Evolutionary conservation across 2,329 filamentous ascomycete species (phyloP), one percentile per base, ranked within the genome.

Genomic region (Pseudogymnoascus sp.): DNA sequence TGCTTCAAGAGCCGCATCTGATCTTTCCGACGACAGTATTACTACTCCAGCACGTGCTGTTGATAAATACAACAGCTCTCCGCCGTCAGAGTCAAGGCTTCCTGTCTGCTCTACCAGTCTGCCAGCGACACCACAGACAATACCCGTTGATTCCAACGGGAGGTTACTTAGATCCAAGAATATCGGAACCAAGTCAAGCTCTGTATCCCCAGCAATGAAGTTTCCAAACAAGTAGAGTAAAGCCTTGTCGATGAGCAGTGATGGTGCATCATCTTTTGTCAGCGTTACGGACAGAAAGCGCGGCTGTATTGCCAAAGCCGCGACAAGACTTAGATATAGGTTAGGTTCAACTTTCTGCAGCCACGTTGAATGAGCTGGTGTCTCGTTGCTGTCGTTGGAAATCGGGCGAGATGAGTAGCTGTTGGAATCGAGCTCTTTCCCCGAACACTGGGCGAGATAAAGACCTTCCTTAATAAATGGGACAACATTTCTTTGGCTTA

Each of bases 71-170:
- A 89, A 93, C 76, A 97, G 86, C 73, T 97, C 92, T 0, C 91
- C 84, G 14, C 37, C 64, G 14, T 61, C 62, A 11, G 37, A n/a
- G 6, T 38, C 50, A 29, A 65, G 37, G 38, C 65, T 29, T 37
- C 80, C 76, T 74, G 91, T 87, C 53, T 90, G 89, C 60, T 89
- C 85, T 0, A 92, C 89, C 29, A 97, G 80, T 62, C 86, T 83
- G 26, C 92, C 91, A 0, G 93, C 93, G 1, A 99, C 91, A 29
- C 95, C 93, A 69, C 93, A 97, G 3, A 99, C 91, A 64, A 99
- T 97, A 21, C 93, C 93, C 0, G 93, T 96, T 6, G 91, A 92
- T 74, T 96, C 91, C 44, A 93, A 82, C 0, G 93, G 90, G 42
- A 97, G 78, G 44, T 85, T 86, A 19, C 85, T 86, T 26, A 99